A percentile compares a stretch with the other conserved stretches of the same genome.
These are phyloP conservation scores for Annona cherimola DNA, from an alignment of 164 flowering plant genomes.

Conservation along the genomic window DNA sequence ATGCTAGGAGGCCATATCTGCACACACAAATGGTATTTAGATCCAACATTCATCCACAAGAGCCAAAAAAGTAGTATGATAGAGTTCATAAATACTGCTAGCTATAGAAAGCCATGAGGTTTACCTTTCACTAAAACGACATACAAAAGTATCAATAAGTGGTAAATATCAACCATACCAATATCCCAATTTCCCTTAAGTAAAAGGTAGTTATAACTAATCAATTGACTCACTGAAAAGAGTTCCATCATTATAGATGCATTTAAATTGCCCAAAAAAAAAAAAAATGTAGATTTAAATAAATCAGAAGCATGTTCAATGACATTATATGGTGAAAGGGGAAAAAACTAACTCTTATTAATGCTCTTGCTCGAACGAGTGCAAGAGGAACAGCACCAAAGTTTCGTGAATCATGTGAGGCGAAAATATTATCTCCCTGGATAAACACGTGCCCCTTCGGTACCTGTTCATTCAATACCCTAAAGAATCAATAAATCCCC, in stretches of 20 bases:
- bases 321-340: neutral
- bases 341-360: conserved; percentile 42
- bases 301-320: neutral
- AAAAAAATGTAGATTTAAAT: no score
- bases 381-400: conserved; percentile 77
- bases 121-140: neutral
- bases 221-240: neutral
- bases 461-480: conserved; percentile 35
- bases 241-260: neutral
- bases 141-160: neutral
- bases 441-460: conserved; percentile 85
- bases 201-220: no score
- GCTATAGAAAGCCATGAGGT: neutral
- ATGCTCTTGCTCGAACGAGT: conserved; percentile 45
- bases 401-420: conserved; percentile 57
- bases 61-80: neutral
- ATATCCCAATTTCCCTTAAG: no score
- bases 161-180: neutral
- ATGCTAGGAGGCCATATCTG: conserved; percentile 51
- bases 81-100: neutral
- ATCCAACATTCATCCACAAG: neutral
- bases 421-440: conserved; percentile 62
- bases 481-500: neutral
- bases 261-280: no score
- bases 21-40: neutral